phyloP scores from a whole-genome alignment of 352 stramenopile genomes.

The Pythium myriotylum region DNA sequence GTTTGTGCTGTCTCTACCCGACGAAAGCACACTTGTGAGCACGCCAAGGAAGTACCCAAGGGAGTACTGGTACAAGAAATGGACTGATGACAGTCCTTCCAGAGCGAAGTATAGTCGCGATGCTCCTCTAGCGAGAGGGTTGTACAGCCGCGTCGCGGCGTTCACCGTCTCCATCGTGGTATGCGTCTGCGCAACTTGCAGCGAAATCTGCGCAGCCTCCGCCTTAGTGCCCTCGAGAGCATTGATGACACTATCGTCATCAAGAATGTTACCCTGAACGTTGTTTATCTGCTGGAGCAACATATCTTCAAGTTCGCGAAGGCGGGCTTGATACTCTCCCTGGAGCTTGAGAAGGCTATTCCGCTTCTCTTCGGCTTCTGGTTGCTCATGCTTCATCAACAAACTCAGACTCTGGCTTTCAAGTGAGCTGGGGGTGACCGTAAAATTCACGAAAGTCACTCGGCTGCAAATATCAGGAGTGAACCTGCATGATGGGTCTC shows the following conservation, averaged over 20 bases:
- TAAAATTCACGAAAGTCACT: constrained; percentile 99
- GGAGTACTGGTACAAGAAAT: constrained; percentile 99
- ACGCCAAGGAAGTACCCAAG: constrained; percentile 97
- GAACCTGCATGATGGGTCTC: constrained; percentile 96
- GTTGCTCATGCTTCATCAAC: constrained; percentile 96
- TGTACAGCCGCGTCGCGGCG: constrained; percentile 93
- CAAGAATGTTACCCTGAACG: constrained; percentile 98
- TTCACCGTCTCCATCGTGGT: constrained; percentile 86
- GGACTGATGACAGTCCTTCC: constrained; percentile 94
- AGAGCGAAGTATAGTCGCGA: constrained; percentile 93
- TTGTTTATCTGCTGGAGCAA: constrained; percentile 98
- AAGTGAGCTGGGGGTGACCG: constrained; percentile 97
- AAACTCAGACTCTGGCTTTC: constrained; percentile 96
- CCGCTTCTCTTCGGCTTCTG: constrained; percentile 97
- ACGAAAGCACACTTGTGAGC: constrained; percentile 91
- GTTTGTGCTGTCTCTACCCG: constrained; percentile 6
- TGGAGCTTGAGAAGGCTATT: constrained; percentile 97
- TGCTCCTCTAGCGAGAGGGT: constrained; percentile 91
- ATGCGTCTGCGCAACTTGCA: constrained; percentile 87
- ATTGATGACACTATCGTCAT: constrained; percentile 98
- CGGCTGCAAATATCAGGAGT: constrained; percentile 99
- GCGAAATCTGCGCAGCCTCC: constrained; percentile 95
- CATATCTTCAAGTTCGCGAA: constrained; percentile 98
- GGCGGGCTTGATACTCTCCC: constrained; percentile 96
- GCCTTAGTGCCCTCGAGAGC: constrained; percentile 98